A percentile compares a stretch with the other conserved stretches of the same genome.
phyloP scores from a whole-genome alignment of 495 filamentous ascomycete genomes.

The Melanomma pulvis-pyrius region DNA sequence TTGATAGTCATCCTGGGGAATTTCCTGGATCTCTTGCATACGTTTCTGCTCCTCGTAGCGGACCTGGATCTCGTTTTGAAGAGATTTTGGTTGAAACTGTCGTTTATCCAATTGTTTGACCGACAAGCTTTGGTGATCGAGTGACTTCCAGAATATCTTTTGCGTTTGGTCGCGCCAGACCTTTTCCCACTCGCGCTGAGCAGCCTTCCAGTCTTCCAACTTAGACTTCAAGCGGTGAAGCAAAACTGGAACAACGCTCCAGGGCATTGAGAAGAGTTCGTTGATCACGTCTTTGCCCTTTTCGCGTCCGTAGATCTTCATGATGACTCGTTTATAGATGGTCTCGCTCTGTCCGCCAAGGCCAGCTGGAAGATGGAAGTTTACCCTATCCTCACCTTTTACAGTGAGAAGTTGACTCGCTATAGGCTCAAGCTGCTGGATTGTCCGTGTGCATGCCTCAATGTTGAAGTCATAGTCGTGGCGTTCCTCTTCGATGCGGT shows the following conservation, averaged over 20 bases:
- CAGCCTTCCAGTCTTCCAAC: constrained; percentile 94
- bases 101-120: constrained; percentile 85
- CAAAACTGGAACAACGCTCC: constrained; percentile 81
- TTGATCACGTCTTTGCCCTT: constrained; percentile 79
- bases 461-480: constrained; percentile 99
- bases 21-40: constrained; percentile 60
- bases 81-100: constrained; percentile 80
- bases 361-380: constrained; percentile 75
- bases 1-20: constrained; percentile 67
- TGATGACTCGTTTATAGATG: constrained; percentile 93
- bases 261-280: constrained; percentile 79
- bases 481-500: constrained; percentile 95
- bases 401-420: constrained; percentile 82
- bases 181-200: constrained; percentile 97
- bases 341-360: constrained; percentile 93
- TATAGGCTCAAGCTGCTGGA: constrained; percentile 92
- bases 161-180: constrained; percentile 95
- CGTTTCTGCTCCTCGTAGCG: constrained; percentile 84
- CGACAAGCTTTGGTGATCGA: constrained; percentile 92
- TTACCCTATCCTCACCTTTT: constrained; percentile 66
- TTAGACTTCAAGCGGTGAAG: constrained; percentile 87
- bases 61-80: constrained; percentile 81
- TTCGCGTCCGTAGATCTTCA: constrained; percentile 95
- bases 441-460: constrained; percentile 87
- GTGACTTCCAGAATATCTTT: constrained; percentile 87